Base-by-base conservation (phyloP, 2,329 filamentous ascomycete genomes). In the Rhynchosporium graminicola region DNA sequence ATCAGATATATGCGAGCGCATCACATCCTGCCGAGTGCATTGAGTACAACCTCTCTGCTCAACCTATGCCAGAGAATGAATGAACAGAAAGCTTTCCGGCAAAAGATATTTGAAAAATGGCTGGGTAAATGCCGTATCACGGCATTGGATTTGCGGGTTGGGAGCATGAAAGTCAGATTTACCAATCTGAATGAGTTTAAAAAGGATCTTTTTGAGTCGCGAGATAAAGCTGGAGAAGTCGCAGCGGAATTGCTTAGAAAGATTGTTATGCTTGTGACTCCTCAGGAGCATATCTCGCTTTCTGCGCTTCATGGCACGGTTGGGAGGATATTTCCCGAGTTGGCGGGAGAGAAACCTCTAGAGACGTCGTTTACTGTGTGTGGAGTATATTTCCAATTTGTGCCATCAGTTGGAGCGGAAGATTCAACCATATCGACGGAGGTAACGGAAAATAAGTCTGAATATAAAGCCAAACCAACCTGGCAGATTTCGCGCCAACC, bases 1-100 rank as follows among this genome's bases (percentile, higher is more conserved):
- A 80, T 97, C 43, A 85, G 94, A 38, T 78, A 89, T 73, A 74
- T 96, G 48, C 80, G 84, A 26, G 77, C 79, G 31, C 76, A 82
- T 4, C 76, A 87, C 62, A 71, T 74, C 2, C 77, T 98, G 3
- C 94, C 95, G 0, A 74, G 74, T 9, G 91, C 92, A 0, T 77
- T 98, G 2, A 84, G 84, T 64, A 86, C 87, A 60, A 77, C 82
- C 0, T 80, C 85, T 0, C 80, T 97, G 4, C 75, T 94, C 1
- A 75, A 77, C 0, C 76, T 96, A 57, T 80, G 88, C 12, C 0
- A 72, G 78, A 15, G 80, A 80, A 38, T 82, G 84, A 36, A 78
- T 81, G 51, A 69, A 68, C 12, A 80, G 78, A 6, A 76, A 78
- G 0, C 69, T 75, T 3, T 68, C 73, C 1, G 77, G 83, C 56